Conservation (phyloP, 2,329 filamentous ascomycete genomes). For the Boeremia exigua region DNA sequence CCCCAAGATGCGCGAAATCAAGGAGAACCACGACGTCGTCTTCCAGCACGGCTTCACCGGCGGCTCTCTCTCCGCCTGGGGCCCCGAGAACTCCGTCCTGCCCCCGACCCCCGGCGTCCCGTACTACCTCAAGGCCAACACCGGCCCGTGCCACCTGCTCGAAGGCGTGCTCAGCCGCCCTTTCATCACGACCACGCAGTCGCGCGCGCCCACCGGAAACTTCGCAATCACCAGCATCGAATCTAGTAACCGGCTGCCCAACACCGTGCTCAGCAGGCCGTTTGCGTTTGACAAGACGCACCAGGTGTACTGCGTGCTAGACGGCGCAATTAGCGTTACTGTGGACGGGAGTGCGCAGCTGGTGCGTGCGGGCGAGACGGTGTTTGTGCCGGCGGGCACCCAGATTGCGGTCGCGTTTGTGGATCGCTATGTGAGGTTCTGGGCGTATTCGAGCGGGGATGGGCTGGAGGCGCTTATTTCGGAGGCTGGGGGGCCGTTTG, state of each 20-base stretch:
- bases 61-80: slow-evolving; percentile 19
- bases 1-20: slow-evolving; percentile 25
- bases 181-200: slow-evolving; percentile 27
- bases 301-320: slow-evolving; percentile 25
- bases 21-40: slow-evolving; percentile 28
- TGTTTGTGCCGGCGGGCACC: slow-evolving; percentile 25
- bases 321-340: slow-evolving; percentile 22
- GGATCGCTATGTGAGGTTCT: slow-evolving; percentile 25
- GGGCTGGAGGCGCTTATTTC: slow-evolving; percentile 26
- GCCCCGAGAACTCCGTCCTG: slow-evolving; percentile 12
- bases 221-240: slow-evolving; percentile 30
- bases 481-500: slow-evolving; percentile 22
- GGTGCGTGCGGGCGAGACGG: slow-evolving; percentile 25
- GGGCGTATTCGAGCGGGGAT: slow-evolving; percentile 27
- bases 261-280: slow-evolving; percentile 15
- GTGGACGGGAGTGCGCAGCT: slow-evolving; percentile 17
- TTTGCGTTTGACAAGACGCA: slow-evolving; percentile 23
- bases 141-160: slow-evolving; percentile 24
- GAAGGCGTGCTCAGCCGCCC: slow-evolving; percentile 23
- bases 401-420: slow-evolving; percentile 21
- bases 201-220: slow-evolving; percentile 16
- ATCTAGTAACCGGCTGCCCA: slow-evolving; percentile 20
- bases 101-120: slow-evolving; percentile 12
- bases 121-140: slow-evolving; percentile 30
- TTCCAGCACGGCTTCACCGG: slow-evolving; percentile 22